Base-by-base conservation (phyloP, 2,329 filamentous ascomycete genomes). In the Paecilomyces formosus region DNA sequence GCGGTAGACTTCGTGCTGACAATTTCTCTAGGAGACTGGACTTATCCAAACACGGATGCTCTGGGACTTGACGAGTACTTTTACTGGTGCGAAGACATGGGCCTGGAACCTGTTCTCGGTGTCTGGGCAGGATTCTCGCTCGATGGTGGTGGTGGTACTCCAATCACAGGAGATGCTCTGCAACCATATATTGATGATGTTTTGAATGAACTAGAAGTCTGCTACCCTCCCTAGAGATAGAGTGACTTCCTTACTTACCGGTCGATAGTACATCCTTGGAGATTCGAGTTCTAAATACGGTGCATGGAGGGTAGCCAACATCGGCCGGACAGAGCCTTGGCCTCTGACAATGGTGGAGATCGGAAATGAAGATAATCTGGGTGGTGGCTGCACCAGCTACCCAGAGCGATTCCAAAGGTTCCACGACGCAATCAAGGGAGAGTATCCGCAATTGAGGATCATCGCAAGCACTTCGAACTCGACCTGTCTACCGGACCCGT, bases 291-390 rank as follows among this genome's bases (percentile, higher is more conserved):
- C 68, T 79, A 13, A 82, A 85, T 28, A 83, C 82, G 3, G 69
- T 78, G 52, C 78, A 86, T 1, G 86, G 86, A 5, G 81, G 86
- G 62, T 76, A 80, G 0, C 76, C 83, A 57, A 85, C 86, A 31
- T 31, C 30, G 0, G 88, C 83, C 73, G 72, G 71, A 39, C 74
- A 88, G 28, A 72, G 80, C 11, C 85, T 82, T 62, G 81, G 39
- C 39, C 39, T 18, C 9, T 45, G 39, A 45, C 39, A 4, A 45
- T 45, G 39, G 39, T 88, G 57, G 85, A 88, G 70, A 75, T 88
- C 45, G 86, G 86, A 55, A 88, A 88, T 67, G 86, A 89, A 67
- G 86, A 88, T 62, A 82, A 83, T 74, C 79, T 86, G 8, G 79
- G 78, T 4, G 80, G 81, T 9, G 80, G 79, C 4, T 74, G 78